Conservation (phyloP, 2,329 filamentous ascomycete genomes). For the Coleophoma cylindrospora region DNA sequence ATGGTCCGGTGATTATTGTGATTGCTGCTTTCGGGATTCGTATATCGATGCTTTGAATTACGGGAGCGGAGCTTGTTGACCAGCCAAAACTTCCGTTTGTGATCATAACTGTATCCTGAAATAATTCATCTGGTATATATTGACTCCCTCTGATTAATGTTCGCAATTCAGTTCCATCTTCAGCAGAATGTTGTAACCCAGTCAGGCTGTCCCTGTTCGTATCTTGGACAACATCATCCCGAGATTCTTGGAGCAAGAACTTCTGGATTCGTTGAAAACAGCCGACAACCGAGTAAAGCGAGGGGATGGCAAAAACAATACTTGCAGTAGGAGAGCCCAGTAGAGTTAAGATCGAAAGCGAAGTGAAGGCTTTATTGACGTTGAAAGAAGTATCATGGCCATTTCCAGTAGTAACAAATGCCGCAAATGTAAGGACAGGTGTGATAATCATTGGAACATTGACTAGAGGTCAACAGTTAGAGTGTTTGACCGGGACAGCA, state of each 20-base stretch:
- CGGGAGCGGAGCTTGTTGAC: background rate
- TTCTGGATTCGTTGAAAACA: conserved; percentile 32
- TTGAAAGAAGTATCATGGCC: conserved; percentile 7
- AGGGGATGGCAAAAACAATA: conserved; percentile 31
- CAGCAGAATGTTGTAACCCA: too few relatives aligned
- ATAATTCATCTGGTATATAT: too few relatives aligned
- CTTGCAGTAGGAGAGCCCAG: conserved; percentile 30
- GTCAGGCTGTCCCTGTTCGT: too few relatives aligned
- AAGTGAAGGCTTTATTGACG: conserved; percentile 28
- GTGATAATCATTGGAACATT: conserved; percentile 1
- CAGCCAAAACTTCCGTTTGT: conserved; percentile 2
- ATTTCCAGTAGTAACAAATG: conserved; percentile 28
- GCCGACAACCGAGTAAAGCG: conserved; percentile 28
- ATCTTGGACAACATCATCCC: background rate
- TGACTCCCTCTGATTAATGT: too few relatives aligned
- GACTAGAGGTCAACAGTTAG: background rate
- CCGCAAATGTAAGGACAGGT: conserved; percentile 10
- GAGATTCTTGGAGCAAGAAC: conserved; percentile 12
- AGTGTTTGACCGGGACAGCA: too few relatives aligned
- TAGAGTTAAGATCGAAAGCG: conserved; percentile 31
- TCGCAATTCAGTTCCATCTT: too few relatives aligned
- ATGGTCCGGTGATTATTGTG: conserved; percentile 15
- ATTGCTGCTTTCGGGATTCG: conserved; percentile 1
- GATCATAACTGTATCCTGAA: background rate
- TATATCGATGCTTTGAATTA: conserved; percentile 1